Evolutionary conservation across 2,329 filamentous ascomycete species (phyloP).

Genomic region (Myriosclerotinia scirpicola): DNA sequence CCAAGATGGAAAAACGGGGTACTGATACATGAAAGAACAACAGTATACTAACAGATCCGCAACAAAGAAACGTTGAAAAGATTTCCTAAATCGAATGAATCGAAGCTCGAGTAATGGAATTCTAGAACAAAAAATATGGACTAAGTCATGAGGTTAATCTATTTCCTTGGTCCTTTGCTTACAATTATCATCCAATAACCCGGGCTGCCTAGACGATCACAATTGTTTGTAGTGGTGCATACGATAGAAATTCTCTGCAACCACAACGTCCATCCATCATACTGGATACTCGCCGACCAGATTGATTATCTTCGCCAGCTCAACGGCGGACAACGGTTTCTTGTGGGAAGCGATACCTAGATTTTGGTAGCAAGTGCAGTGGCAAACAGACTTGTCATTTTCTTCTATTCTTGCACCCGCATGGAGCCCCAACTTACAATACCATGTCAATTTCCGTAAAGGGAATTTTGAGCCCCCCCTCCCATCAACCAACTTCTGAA

Average conservation of each 20-base stretch:
- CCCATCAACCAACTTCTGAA: constrained; percentile 36
- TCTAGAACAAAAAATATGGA: not conserved
- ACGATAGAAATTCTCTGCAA: not conserved
- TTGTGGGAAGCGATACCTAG: not conserved
- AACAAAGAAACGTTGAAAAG: not conserved
- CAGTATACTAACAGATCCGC: too few relatives aligned
- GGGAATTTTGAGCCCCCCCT: constrained; percentile 35
- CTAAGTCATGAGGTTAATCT: not conserved
- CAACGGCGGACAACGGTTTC: not conserved
- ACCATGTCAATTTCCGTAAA: not conserved
- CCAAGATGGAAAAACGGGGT: not conserved
- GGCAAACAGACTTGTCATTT: too few relatives aligned
- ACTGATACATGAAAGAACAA: not conserved
- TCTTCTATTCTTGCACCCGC: not conserved
- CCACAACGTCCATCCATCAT: not conserved
- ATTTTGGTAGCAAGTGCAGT: not conserved
- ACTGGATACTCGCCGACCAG: constrained; percentile 5
- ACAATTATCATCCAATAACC: not conserved
- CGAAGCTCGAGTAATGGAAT: not conserved
- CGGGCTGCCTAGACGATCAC: not conserved
- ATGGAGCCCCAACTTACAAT: not conserved
- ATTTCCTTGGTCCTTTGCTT: not conserved
- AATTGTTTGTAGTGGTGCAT: not conserved
- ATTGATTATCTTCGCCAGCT: not conserved
- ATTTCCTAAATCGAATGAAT: not conserved